phyloP scores from a whole-genome alignment of 305 asterid genomes.

The Ilex paraguariensis region DNA sequence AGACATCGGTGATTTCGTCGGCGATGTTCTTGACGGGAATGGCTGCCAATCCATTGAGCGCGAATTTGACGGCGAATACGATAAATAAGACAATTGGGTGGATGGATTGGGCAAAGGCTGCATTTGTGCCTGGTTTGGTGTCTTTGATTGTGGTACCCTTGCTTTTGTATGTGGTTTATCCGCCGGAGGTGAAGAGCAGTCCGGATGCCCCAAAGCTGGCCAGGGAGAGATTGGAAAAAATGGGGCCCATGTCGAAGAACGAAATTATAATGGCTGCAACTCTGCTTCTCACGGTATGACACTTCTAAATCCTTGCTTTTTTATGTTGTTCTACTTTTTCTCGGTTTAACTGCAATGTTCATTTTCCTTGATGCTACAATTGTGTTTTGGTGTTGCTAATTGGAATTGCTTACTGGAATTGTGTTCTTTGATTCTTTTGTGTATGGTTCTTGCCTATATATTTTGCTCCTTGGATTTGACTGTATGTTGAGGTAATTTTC shows the following conservation, averaged over 20 bases:
- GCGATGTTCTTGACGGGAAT: constrained; percentile 95
- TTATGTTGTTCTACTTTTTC: neutral
- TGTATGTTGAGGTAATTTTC: too few species aligned
- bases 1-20: constrained; percentile 90
- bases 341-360: neutral
- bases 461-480: too few species aligned
- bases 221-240: constrained; percentile 57
- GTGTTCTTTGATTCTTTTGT: too few species aligned
- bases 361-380: neutral
- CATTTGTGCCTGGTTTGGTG: constrained; percentile 82
- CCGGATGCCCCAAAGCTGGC: constrained; percentile 95
- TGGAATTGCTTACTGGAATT: neutral
- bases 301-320: neutral
- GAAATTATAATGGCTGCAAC: constrained; percentile 88
- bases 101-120: constrained; percentile 99
- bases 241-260: constrained; percentile 88
- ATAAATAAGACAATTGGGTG: constrained; percentile 72
- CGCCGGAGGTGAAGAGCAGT: constrained; percentile 73
- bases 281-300: constrained; percentile 63
- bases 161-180: constrained; percentile 51
- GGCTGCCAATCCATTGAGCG: constrained; percentile 98
- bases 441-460: too few species aligned
- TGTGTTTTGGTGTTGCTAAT: neutral
- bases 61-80: constrained; percentile 67
- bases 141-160: constrained; percentile 78